Base-by-base conservation (phyloP, 2,329 filamentous ascomycete genomes). In the Clonostachys sp. region DNA sequence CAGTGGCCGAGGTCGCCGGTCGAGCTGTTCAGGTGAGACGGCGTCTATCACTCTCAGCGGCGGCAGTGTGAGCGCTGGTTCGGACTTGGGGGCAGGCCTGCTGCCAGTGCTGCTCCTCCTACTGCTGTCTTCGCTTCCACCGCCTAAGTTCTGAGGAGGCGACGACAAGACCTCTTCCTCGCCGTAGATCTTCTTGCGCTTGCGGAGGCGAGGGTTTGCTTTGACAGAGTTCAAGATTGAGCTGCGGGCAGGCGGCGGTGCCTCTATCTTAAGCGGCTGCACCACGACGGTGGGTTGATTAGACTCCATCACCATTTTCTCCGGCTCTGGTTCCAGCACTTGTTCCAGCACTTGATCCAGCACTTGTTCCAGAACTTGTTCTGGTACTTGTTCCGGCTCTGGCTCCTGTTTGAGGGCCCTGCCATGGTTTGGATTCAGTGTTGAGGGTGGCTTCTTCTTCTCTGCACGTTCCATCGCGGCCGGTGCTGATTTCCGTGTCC, bases 201-300 rank as follows among this genome's bases (percentile, higher is more conserved):
- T 77, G 49, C 75, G 66, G 38, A 68, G 62, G 18, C 74, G 68
- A 6, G 68, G 68, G 38, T 74, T 71, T 10, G 64, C 62, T 56
- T 80, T 80, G 49, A 80, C 75, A 2, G 74, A 72, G 9, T 70
- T 66, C 5, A 73, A 60, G n/a, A 80, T 80, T 5, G 77, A 78
- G 49, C 60, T 70, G 41, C 51, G 49, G 33, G 36, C 36, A n/a
- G 36, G 36, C 7, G 36, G 36, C 14, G 17, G 36, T 18, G 36
- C 14, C 17, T 39, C 36, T 8, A 39, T 12, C 14, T n/a, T n/a
- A 3, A n/a, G 36, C 7, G 36, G 36, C 17, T 39, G 36, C 36
- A n/a, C 7, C 17, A 39, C 12, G 14, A 39, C 36, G 1, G 36
- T 18, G 10, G 36, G 36, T 18, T 39, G 36, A n/a, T 8, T n/a